Conservation (phyloP, 2,329 filamentous ascomycete genomes). For the Ophiostoma quercus region DNA sequence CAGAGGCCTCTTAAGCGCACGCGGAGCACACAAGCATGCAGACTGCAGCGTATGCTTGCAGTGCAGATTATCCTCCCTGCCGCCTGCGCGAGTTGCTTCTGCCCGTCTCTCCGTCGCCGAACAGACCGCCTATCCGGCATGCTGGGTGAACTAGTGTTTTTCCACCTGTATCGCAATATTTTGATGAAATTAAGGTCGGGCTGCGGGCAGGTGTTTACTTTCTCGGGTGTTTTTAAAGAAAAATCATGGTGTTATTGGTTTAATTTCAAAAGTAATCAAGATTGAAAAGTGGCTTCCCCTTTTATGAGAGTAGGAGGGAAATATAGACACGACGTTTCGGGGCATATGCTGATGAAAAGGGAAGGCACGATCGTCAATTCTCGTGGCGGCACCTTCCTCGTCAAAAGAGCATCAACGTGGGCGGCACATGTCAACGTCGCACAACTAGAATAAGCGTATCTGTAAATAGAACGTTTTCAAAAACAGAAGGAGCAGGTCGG, state of each 20-base stretch:
- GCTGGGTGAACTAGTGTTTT: background rate
- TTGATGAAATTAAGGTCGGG: constrained; percentile 4
- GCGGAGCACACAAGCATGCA: background rate
- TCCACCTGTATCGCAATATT: background rate
- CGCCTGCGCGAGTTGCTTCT: background rate
- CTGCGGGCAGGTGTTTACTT: background rate
- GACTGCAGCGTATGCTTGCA: background rate
- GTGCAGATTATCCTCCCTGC: background rate
- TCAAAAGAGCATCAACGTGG: background rate
- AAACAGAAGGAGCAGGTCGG: background rate
- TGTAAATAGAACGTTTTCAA: background rate
- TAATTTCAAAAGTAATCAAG: background rate
- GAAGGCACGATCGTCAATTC: background rate
- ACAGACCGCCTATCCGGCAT: constrained; percentile 6
- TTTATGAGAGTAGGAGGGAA: background rate
- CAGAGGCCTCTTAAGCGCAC: constrained; percentile 9
- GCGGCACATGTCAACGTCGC: background rate
- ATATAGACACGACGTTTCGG: constrained; percentile 3
- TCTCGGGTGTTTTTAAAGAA: background rate
- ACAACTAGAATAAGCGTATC: constrained; percentile 1
- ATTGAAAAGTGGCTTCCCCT: background rate
- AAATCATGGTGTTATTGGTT: background rate
- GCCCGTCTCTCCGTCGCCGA: background rate
- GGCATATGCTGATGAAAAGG: background rate
- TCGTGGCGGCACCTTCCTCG: constrained; percentile 7